Percentiles rank a stretch among this genome's conserved stretches.
phyloP scores from a whole-genome alignment of 2,329 filamentous ascomycete genomes.

The Madurella fahalii region DNA sequence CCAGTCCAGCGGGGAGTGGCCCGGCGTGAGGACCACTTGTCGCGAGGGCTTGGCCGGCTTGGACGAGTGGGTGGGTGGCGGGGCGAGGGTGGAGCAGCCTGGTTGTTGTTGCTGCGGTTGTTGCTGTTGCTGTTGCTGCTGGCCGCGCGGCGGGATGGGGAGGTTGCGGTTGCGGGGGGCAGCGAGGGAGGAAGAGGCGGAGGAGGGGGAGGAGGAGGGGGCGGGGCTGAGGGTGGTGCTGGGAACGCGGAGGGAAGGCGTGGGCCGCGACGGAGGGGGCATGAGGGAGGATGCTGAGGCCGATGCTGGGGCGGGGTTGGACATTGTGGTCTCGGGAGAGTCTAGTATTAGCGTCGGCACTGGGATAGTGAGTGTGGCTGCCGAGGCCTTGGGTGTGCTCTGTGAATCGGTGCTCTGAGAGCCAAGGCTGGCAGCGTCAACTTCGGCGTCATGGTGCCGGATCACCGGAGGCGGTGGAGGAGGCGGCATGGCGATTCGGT shows the following conservation, averaged over 20 bases:
- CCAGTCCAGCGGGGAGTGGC: conserved; percentile 95
- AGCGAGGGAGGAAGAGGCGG: conserved; percentile 10
- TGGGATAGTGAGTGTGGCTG: conserved; percentile 25
- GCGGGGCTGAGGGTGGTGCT: conserved; percentile 9
- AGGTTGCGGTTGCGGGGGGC: conserved; percentile 25
- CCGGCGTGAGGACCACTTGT: conserved; percentile 80
- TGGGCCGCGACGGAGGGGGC: conserved; percentile 30
- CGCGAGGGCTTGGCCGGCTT: conserved; percentile 54
- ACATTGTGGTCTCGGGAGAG: conserved; percentile 24
- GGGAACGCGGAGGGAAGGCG: conserved; percentile 15
- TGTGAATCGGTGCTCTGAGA: conserved; percentile 31
- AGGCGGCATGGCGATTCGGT: conserved; percentile 17
- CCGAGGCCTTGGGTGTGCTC: conserved; percentile 49
- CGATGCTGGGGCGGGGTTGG: conserved; percentile 7
- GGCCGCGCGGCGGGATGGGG: conserved; percentile 13
- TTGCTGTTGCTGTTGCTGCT: conserved; percentile 9
- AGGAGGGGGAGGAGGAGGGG: too few relatives aligned
- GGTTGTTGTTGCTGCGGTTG: conserved; percentile 21
- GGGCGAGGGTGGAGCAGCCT: conserved; percentile 39
- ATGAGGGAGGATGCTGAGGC: conserved; percentile 23
- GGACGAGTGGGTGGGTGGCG: conserved; percentile 50
- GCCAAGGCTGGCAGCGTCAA: conserved; percentile 18
- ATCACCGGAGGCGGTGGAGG: conserved; percentile 14
- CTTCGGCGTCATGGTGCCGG: conserved; percentile 14
- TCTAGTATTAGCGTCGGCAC: conserved; percentile 42